Base-by-base conservation (phyloP, 2,329 filamentous ascomycete genomes). In the Apiospora marii region DNA sequence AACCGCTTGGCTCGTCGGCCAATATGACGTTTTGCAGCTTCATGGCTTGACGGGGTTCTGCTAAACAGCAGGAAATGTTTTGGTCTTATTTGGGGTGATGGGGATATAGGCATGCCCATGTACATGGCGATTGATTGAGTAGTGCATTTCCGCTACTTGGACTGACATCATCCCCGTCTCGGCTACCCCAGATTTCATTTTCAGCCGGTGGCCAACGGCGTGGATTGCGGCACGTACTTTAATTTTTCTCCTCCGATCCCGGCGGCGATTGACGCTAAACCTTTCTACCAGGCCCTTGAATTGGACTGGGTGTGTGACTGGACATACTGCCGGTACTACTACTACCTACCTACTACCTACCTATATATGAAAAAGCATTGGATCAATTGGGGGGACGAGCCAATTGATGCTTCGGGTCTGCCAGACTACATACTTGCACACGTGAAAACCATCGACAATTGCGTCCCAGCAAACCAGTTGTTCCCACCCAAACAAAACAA, bases 221-320 rank as follows among this genome's bases (percentile, higher is more conserved):
- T 41, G 22, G 19, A n/a, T 41, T n/a, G 58, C 58, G 58, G 34
- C 34, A 64, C 58, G 34, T 41, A 58, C 4, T 30, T 51, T 72
- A 72, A 75, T 75, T 74, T 73, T 72, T 71, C 73, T 69, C 67
- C 77, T 79, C 78, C 78, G 78, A 79, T 79, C 72, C 69, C 77
- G 77, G 78, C 76, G 73, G 30, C 44, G 46, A 61, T 37, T 24
- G 13, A 41, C 67, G 7, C 68, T 72, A 70, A 71, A 22, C 30
- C 53, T 34, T 37, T 37, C 27, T 8, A 34, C 53, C 53, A 61
- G 19, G 71, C 64, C 71, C 37, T 37, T 34, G 43, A 51, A 48
- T 49, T 37, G 53, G 16, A 58, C 37, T n/a, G 53, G 19, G 16
- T 24, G 16, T 24, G 22, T 41, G 34, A 64, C 34, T 64, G 34